Percentiles rank a stretch among this genome's conserved stretches.
phyloP scores from a whole-genome alignment of 768 basidiomycete genomes.

The Sistotremastrum suecicum region DNA sequence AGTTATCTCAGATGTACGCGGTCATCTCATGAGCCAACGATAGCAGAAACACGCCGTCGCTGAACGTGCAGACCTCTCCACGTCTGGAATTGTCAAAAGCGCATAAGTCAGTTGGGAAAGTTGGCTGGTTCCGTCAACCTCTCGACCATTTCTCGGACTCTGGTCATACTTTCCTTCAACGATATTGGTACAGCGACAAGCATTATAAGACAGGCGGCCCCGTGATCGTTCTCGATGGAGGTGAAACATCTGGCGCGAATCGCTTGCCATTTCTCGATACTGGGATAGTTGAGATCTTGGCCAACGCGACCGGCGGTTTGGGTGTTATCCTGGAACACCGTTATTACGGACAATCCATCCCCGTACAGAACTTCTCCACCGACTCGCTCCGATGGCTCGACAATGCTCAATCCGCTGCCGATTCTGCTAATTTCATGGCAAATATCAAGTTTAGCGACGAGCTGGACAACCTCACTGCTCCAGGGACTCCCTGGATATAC shows the following conservation, averaged over 20 bases:
- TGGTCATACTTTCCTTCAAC: constrained; percentile 57
- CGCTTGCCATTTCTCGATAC: constrained; percentile 29
- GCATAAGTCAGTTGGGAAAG: too few relatives aligned
- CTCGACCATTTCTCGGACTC: constrained; percentile 63
- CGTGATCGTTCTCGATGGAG: constrained; percentile 84
- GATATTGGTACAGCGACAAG: constrained; percentile 84
- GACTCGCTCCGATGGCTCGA: constrained; percentile 82
- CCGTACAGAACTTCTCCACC: constrained; percentile 65
- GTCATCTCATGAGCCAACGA: too few relatives aligned
- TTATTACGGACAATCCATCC: constrained; percentile 73
- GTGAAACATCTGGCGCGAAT: constrained; percentile 79
- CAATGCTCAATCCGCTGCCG: constrained; percentile 79
- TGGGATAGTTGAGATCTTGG: constrained; percentile 77
- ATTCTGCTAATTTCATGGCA: constrained; percentile 85
- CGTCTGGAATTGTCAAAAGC: too few relatives aligned
- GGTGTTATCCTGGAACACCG: constrained; percentile 88
- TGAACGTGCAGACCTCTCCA: too few relatives aligned
- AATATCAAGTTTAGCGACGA: constrained; percentile 65
- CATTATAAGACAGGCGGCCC: constrained; percentile 70
- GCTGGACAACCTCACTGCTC: constrained; percentile 54
- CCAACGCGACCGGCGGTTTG: constrained; percentile 74
- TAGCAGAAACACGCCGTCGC: too few relatives aligned
- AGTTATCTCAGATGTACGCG: too few relatives aligned
- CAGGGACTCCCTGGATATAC: constrained; percentile 77
- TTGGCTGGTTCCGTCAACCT: constrained; percentile 62